These are phyloP conservation scores for Rubia balearica DNA, from an alignment of 305 asterid species.

Conservation along the genomic window DNA sequence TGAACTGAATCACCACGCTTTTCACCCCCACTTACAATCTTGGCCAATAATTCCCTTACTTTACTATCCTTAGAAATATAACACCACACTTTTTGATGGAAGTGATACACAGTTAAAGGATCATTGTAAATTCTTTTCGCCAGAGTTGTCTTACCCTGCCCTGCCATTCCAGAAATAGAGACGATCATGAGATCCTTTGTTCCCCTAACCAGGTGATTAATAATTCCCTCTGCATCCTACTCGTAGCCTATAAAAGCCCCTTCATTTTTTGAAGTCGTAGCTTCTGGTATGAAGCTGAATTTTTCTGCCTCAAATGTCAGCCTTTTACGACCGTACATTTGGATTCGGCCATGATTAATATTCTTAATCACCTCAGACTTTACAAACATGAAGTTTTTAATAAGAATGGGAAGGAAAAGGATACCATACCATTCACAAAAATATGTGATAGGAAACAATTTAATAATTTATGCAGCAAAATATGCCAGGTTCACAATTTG, in stretches of 20 bases:
- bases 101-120: neutral
- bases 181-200: slow-evolving; percentile 17
- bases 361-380: neutral
- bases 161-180: slow-evolving; percentile 26
- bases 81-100: neutral
- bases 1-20: neutral
- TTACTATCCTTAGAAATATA: neutral
- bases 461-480: slow-evolving; percentile 13
- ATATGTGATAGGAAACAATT: neutral
- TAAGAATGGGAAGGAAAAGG: neutral
- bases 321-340: too few species aligned
- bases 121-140: too few species aligned
- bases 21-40: slow-evolving; percentile 1
- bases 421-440: slow-evolving; percentile 4
- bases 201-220: slow-evolving; percentile 19
- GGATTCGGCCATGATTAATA: neutral
- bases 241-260: slow-evolving; percentile 20
- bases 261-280: neutral
- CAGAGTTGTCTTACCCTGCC: slow-evolving; percentile 19
- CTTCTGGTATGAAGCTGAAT: neutral
- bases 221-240: slow-evolving; percentile 24
- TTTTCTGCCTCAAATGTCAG: neutral
- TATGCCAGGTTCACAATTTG: slow-evolving; percentile 10
- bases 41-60: slow-evolving; percentile 2
- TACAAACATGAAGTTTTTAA: neutral